Evolutionary conservation across 768 basidiomycete species (phyloP).

Genomic region (Floccularia luteovirens): DNA sequence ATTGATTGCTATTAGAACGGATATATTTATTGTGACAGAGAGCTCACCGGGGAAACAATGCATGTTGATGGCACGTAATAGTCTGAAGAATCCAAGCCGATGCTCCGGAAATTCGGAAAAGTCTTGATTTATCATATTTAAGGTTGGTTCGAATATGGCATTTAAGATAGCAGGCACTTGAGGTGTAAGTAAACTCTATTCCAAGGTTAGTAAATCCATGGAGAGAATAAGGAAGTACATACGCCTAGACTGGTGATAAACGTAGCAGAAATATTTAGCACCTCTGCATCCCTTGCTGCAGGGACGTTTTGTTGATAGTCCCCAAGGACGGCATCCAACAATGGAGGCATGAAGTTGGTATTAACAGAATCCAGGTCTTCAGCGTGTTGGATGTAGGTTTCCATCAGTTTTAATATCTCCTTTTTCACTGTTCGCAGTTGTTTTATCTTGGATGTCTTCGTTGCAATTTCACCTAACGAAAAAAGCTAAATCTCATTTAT

Average conservation of each 20-base stretch:
- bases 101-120: constrained; percentile 97
- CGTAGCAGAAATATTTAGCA: constrained; percentile 94
- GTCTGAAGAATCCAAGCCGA: constrained; percentile 93
- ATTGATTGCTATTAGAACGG: constrained; percentile 4
- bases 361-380: constrained; percentile 95
- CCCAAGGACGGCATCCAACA: constrained; percentile 93
- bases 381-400: constrained; percentile 95
- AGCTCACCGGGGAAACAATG: constrained; percentile 89
- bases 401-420: constrained; percentile 94
- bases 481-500: neutral
- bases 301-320: constrained; percentile 96
- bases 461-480: constrained; percentile 86
- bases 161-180: constrained; percentile 94
- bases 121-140: constrained; percentile 99
- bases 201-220: constrained; percentile 7
- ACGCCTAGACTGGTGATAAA: constrained; percentile 87
- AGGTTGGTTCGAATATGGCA: constrained; percentile 93
- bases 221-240: constrained; percentile 21
- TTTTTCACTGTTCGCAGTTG: constrained; percentile 96
- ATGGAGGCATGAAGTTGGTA: constrained; percentile 83
- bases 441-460: constrained; percentile 94
- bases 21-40: constrained; percentile 3
- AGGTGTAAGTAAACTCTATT: constrained; percentile 75
- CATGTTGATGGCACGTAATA: constrained; percentile 86
- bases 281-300: constrained; percentile 91